These are phyloP conservation scores for Calonectria hongkongensis DNA, from an alignment of 2,329 filamentous ascomycete genomes.

Conservation along the genomic window DNA sequence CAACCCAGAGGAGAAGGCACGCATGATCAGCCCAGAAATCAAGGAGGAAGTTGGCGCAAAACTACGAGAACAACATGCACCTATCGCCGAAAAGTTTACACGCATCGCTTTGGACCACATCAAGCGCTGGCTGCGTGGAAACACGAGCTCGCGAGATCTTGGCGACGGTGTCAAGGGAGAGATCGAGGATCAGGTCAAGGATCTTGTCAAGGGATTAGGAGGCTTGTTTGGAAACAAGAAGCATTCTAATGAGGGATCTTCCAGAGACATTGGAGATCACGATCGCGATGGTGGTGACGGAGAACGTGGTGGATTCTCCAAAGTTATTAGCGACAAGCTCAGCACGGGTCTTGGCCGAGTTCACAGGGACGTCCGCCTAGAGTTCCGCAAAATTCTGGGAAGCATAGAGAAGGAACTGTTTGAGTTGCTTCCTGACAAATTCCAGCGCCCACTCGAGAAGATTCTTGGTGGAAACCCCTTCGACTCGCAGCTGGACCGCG, in stretches of 20 bases:
- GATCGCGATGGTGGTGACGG: conserved; percentile 54
- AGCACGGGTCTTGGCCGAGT: conserved; percentile 66
- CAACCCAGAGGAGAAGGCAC: conserved; percentile 68
- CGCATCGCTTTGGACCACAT: conserved; percentile 67
- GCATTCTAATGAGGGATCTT: conserved; percentile 56
- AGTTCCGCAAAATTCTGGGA: conserved; percentile 67
- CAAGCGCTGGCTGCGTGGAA: conserved; percentile 67
- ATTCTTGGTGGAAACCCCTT: conserved; percentile 69
- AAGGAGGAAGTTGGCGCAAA: conserved; percentile 65
- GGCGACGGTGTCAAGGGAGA: conserved; percentile 67
- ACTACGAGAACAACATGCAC: conserved; percentile 64
- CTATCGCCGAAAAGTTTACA: conserved; percentile 68
- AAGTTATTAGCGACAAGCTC: conserved; percentile 67
- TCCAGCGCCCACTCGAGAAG: conserved; percentile 66
- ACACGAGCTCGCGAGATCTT: conserved; percentile 63
- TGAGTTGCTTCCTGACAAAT: conserved; percentile 65
- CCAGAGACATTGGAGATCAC: conserved; percentile 57
- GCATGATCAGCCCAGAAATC: conserved; percentile 67
- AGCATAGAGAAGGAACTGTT: conserved; percentile 67
- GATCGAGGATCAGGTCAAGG: conserved; percentile 66
- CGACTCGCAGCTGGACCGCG: conserved; percentile 64
- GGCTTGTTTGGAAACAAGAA: conserved; percentile 64
- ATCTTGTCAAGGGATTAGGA: conserved; percentile 65
- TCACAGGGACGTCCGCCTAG: conserved; percentile 66
- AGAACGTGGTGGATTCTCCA: conserved; percentile 63